These are phyloP conservation scores for Incumbomyces delicatus DNA, from an alignment of 2,329 filamentous ascomycete species.

Conservation along the genomic window DNA sequence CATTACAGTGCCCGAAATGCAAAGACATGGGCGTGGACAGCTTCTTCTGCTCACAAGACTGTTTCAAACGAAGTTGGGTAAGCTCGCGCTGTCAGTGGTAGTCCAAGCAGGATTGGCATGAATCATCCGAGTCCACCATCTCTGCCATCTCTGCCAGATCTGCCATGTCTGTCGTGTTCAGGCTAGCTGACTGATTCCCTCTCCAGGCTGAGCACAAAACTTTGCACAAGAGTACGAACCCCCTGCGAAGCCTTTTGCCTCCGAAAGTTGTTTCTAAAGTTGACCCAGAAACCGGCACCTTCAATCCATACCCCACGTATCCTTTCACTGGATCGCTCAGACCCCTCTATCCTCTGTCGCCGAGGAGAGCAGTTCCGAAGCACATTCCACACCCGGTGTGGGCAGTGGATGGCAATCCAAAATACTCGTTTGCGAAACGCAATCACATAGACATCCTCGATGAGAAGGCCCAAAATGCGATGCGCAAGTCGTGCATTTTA, in stretches of 20 bases:
- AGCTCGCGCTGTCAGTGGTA: conserved; percentile 29
- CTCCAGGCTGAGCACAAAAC: conserved; percentile 69
- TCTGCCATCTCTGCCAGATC: too few species aligned
- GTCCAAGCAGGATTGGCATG: conserved; percentile 14
- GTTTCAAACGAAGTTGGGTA: conserved; percentile 99
- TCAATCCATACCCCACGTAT: conserved; percentile 87
- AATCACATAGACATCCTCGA: conserved; percentile 79
- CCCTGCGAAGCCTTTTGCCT: conserved; percentile 62
- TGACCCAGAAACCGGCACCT: conserved; percentile 79
- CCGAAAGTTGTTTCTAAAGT: conserved; percentile 83
- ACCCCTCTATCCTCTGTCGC: conserved; percentile 77
- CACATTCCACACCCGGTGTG: conserved; percentile 81
- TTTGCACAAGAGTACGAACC: conserved; percentile 69
- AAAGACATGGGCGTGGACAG: conserved; percentile 83
- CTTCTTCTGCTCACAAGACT: conserved; percentile 96
- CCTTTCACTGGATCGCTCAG: conserved; percentile 70
- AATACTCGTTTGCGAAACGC: conserved; percentile 55
- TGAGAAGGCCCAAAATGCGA: conserved; percentile 69
- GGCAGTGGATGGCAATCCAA: conserved; percentile 69
- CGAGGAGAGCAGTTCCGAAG: conserved; percentile 62
- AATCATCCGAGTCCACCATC: neutral
- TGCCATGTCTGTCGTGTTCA: too few species aligned
- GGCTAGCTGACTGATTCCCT: conserved; percentile 9
- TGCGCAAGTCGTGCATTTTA: conserved; percentile 84
- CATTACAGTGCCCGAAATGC: conserved; percentile 89